A percentile compares a stretch with the other conserved stretches of the same genome.
phyloP scores from a whole-genome alignment of 2,329 filamentous ascomycete species.

The Bipolaris sorokiniana region DNA sequence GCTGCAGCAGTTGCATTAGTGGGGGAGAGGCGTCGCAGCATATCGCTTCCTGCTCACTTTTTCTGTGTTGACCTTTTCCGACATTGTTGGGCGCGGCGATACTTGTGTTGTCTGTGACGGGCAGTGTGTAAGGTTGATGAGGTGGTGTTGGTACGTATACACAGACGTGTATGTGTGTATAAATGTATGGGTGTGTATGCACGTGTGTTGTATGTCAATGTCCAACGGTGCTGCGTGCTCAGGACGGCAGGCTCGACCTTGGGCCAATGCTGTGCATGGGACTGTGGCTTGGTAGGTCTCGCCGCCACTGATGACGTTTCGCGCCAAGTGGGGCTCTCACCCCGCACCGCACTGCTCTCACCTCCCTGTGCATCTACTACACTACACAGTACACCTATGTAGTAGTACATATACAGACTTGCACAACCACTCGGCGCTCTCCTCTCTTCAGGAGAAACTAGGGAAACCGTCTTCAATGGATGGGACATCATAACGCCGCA shows the following conservation, averaged over 20 bases:
- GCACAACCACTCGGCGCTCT: background rate
- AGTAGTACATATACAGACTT: too few species aligned
- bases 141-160: too few species aligned
- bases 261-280: conserved; percentile 15
- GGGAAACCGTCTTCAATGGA: too few species aligned
- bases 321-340: conserved; percentile 16
- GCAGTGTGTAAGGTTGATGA: background rate
- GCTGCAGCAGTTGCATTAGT: conserved; percentile 18
- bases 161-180: too few species aligned
- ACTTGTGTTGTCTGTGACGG: background rate
- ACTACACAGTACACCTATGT: too few species aligned
- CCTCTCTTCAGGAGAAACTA: too few species aligned
- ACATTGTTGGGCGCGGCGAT: conserved; percentile 16
- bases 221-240: background rate
- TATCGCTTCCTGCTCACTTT: conserved; percentile 13
- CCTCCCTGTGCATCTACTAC: background rate
- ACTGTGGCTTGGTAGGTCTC: conserved; percentile 17
- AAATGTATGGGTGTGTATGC: background rate
- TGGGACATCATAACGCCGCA: too few species aligned
- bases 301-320: conserved; percentile 25
- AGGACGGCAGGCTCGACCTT: conserved; percentile 6
- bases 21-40: background rate
- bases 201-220: background rate
- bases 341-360: background rate
- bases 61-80: conserved; percentile 26